Evolutionary conservation across 306 rosid genomes (phyloP), one percentile per base, ranked within the genome.

Genomic region (Biancaea sappan): DNA sequence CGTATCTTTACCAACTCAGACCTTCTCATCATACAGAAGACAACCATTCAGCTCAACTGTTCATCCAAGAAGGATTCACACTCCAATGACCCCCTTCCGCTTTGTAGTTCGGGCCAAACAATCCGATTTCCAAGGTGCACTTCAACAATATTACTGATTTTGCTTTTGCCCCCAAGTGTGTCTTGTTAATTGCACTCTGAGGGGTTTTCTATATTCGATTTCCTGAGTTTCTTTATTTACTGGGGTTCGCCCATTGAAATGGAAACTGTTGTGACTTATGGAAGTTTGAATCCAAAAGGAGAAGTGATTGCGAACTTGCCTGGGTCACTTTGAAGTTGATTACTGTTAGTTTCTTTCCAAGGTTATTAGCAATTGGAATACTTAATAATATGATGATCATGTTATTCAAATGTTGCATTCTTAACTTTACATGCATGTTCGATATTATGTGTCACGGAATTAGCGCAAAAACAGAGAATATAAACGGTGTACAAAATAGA

Each of bases 71-170:
- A 70, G 41, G n/a, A n/a, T 48, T 83, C 78, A 6, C 26, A 19
- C 84, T 43, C 80, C 52, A 40, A 56, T 59, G 56, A 26, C 58
- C 64, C 34, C 37, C 43, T 38, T 38, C 16, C 84, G 54, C 57
- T 72, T 78, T 69, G 31, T 65, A 41, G 28, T 83, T 53, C 84
- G 67, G 25, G 78, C 86, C 85, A 83, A 80, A 47, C 80, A 64
- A 29, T 74, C 84, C 51, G 84, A 77, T 68, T 85, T 80, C 79
- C 94, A 81, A 79, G 92, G 94, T 88, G 73, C 68, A 44, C 6
- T 51, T 47, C 69, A 6, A 38, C 3, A n/a, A 56, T 5, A 4
- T 59, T 75, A 57, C 25, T 7, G 7, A 6, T 26, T 7, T 14
- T 21, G 6, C 43, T 22, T 13, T n/a, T n/a, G n/a, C 26, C 40